phyloP scores from a whole-genome alignment of 176 grass and related monocot species.

The Saccharum officinarum region DNA sequence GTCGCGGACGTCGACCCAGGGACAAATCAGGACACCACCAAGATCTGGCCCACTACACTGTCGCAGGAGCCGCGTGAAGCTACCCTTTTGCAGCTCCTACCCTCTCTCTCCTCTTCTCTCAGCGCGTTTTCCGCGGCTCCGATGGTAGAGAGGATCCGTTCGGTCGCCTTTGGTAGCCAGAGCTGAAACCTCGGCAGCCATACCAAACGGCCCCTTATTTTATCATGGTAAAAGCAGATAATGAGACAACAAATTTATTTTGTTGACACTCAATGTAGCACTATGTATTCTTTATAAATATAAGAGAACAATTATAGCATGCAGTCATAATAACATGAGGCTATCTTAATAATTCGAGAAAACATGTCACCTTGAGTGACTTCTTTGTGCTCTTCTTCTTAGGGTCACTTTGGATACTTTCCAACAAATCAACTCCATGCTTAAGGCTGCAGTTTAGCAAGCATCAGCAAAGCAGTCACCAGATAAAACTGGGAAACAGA shows the following conservation, averaged over 20 bases:
- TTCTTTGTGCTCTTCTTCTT: slow-evolving; percentile 88
- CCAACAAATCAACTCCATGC: slow-evolving; percentile 70
- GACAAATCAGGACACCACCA: too few species aligned
- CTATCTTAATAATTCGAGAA: neutral
- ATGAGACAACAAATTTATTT: neutral
- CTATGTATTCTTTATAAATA: neutral
- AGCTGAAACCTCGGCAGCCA: too few species aligned
- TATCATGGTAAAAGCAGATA: neutral
- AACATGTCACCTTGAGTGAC: slow-evolving; percentile 76
- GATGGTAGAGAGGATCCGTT: too few species aligned
- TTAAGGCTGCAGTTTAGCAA: slow-evolving; percentile 65
- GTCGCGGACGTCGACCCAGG: too few species aligned
- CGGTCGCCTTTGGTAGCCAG: too few species aligned
- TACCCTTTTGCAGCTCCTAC: too few species aligned
- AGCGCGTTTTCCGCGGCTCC: too few species aligned
- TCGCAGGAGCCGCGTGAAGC: too few species aligned
- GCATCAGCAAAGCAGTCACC: slow-evolving; percentile 23
- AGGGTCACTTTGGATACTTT: slow-evolving; percentile 65
- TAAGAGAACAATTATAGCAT: neutral
- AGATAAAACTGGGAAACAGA: slow-evolving; percentile 30
- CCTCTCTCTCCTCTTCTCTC: too few species aligned
- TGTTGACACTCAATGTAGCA: neutral
- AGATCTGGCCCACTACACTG: too few species aligned
- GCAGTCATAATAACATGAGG: neutral
- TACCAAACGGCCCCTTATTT: neutral